Conservation (phyloP, 2,329 filamentous ascomycete species). For the Fonsecaea erecta region DNA sequence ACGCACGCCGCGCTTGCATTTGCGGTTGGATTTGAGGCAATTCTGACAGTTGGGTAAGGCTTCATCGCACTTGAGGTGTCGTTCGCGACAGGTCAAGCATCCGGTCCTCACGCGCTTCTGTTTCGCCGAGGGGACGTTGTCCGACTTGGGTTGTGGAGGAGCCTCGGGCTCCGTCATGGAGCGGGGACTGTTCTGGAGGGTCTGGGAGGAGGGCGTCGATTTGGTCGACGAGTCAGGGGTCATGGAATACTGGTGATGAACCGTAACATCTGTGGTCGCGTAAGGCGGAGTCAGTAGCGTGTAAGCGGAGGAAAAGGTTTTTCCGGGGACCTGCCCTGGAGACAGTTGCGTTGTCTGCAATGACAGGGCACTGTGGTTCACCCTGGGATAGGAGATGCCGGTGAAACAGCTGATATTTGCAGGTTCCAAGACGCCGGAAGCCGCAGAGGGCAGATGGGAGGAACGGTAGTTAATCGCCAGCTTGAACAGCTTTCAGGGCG, state of each 20-base stretch:
- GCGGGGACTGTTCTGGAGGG: constrained; percentile 32
- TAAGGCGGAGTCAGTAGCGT: constrained; percentile 34
- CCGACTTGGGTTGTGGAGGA: constrained; percentile 24
- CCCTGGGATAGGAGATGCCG: constrained; percentile 9
- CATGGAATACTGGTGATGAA: constrained; percentile 28
- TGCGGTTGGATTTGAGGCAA: constrained; percentile 82
- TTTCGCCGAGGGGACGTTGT: constrained; percentile 52
- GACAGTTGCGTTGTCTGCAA: constrained; percentile 18
- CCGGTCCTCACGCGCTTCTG: constrained; percentile 88
- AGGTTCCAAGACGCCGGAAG: constrained; percentile 11
- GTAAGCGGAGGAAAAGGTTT: constrained; percentile 6
- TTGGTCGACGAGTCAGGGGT: constrained; percentile 33
- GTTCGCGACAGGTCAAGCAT: constrained; percentile 85
- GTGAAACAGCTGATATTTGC: neutral
- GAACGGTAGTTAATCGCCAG: constrained; percentile 30
- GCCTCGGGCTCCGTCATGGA: constrained; percentile 34
- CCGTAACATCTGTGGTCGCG: constrained; percentile 30
- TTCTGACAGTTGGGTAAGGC: constrained; percentile 70
- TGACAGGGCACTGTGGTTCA: neutral
- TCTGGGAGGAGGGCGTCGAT: constrained; percentile 34
- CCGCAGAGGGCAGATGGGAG: constrained; percentile 20
- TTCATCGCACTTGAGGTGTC: constrained; percentile 92
- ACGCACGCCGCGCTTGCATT: constrained; percentile 83
- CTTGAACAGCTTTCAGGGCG: constrained; percentile 25
- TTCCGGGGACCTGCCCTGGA: constrained; percentile 17